These are phyloP conservation scores for Hordeum marinum DNA, from an alignment of 176 grass and related monocot genomes.

Conservation along the genomic window DNA sequence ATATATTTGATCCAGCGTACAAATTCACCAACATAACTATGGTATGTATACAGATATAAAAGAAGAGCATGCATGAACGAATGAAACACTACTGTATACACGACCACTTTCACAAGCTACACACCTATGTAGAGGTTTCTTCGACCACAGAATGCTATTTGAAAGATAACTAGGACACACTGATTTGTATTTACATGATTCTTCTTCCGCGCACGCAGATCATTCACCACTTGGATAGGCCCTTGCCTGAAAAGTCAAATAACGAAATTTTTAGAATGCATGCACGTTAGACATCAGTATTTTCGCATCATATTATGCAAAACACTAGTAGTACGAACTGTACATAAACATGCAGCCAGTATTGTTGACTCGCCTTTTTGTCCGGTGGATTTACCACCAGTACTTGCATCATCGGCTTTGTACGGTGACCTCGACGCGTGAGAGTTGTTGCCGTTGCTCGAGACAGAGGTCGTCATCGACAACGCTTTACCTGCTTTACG, in stretches of 20 bases:
- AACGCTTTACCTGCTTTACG: not conserved
- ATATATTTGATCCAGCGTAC: not conserved
- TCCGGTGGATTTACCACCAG: not conserved
- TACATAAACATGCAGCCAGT: not conserved
- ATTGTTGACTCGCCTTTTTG: not conserved
- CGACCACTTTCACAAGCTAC: not conserved
- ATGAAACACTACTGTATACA: not conserved
- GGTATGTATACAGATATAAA: not conserved
- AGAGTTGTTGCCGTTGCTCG: no score
- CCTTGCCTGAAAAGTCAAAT: not conserved
- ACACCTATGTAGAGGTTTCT: no score
- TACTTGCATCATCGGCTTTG: not conserved
- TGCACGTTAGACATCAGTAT: no score
- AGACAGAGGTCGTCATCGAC: not conserved
- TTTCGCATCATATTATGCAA: not conserved
- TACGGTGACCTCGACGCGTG: not conserved
- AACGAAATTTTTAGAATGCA: not conserved
- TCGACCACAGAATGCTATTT: no score
- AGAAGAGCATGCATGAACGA: no score
- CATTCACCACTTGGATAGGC: not conserved
- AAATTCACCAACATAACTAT: not conserved
- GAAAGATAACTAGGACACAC: no score
- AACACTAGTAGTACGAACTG: not conserved
- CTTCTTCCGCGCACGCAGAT: not conserved
- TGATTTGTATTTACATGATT: not conserved